These are phyloP conservation scores for Oleoguttula mirabilis DNA, from an alignment of 495 filamentous ascomycete genomes.

Conservation along the genomic window DNA sequence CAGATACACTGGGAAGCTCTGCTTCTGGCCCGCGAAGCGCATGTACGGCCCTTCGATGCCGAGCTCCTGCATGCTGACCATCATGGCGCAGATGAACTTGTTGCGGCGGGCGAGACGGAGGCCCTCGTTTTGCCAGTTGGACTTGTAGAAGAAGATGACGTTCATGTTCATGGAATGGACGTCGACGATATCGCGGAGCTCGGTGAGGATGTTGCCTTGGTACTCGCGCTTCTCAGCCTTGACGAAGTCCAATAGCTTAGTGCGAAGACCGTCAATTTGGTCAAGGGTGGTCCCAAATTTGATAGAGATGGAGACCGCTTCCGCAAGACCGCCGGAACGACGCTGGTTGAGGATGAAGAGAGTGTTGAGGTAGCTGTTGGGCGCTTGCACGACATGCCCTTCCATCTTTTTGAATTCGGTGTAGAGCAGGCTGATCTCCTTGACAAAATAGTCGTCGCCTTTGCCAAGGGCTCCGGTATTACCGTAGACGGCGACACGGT, in stretches of 20 bases:
- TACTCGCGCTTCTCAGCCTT: slow-evolving; percentile 81
- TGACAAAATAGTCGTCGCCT: slow-evolving; percentile 92
- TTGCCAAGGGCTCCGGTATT: slow-evolving; percentile 65
- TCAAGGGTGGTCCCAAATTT: slow-evolving; percentile 83
- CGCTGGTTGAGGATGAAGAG: slow-evolving; percentile 93
- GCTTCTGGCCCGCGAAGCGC: slow-evolving; percentile 55
- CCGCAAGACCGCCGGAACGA: slow-evolving; percentile 75
- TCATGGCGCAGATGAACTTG: slow-evolving; percentile 88
- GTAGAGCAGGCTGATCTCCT: slow-evolving; percentile 86
- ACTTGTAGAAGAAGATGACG: slow-evolving; percentile 96
- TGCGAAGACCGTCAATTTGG: slow-evolving; percentile 73
- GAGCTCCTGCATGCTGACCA: slow-evolving; percentile 72
- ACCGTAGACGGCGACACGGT: slow-evolving; percentile 82
- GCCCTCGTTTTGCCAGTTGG: slow-evolving; percentile 86
- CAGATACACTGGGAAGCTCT: slow-evolving; percentile 49
- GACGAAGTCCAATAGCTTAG: slow-evolving; percentile 77
- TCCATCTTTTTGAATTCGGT: slow-evolving; percentile 99
- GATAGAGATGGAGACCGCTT: slow-evolving; percentile 71
- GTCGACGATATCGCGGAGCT: slow-evolving; percentile 56
- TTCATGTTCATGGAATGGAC: slow-evolving; percentile 72
- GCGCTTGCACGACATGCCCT: slow-evolving; percentile 88
- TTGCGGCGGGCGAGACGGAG: slow-evolving; percentile 82
- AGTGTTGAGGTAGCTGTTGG: slow-evolving; percentile 84
- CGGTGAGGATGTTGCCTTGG: slow-evolving; percentile 79
- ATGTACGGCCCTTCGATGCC: slow-evolving; percentile 79